Evolutionary conservation across 2,329 filamentous ascomycete genomes (phyloP).

Genomic region (Ascochyta fabae): DNA sequence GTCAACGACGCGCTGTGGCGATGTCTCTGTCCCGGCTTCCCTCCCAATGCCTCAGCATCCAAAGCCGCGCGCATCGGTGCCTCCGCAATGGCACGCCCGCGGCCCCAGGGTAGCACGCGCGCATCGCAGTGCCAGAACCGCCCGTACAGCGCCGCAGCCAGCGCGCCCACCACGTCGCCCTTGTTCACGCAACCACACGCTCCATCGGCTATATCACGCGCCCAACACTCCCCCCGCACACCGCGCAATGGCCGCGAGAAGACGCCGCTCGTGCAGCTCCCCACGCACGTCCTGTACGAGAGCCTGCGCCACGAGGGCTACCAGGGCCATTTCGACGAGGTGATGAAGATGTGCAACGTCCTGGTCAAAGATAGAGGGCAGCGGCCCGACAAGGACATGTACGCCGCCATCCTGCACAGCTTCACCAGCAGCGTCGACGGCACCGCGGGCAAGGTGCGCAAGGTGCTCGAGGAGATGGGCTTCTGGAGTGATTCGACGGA

Average conservation of each 20-base stretch:
- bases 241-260: slow-evolving; percentile 8
- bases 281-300: slow-evolving; percentile 41
- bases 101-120: background rate
- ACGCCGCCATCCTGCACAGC: slow-evolving; percentile 75
- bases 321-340: slow-evolving; percentile 33
- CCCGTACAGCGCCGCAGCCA: slow-evolving; percentile 22
- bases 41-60: slow-evolving; percentile 6
- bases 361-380: slow-evolving; percentile 65
- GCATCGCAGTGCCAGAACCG: slow-evolving; percentile 16
- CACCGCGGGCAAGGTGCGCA: slow-evolving; percentile 67
- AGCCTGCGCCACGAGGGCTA: slow-evolving; percentile 36
- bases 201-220: background rate
- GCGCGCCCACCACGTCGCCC: slow-evolving; percentile 8
- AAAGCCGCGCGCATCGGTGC: background rate
- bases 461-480: slow-evolving; percentile 75
- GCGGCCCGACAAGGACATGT: slow-evolving; percentile 65
- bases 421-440: slow-evolving; percentile 70
- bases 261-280: slow-evolving; percentile 30
- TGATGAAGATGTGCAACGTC: slow-evolving; percentile 59
- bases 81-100: slow-evolving; percentile 1
- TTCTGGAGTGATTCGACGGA: slow-evolving; percentile 40
- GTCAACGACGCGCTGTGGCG: slow-evolving; percentile 45
- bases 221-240: background rate
- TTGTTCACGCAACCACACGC: slow-evolving; percentile 8
- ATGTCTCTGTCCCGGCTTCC: slow-evolving; percentile 42